Conservation (phyloP, 1,139 yeast species). For the Chernovozyma sophiae-reginae region DNA sequence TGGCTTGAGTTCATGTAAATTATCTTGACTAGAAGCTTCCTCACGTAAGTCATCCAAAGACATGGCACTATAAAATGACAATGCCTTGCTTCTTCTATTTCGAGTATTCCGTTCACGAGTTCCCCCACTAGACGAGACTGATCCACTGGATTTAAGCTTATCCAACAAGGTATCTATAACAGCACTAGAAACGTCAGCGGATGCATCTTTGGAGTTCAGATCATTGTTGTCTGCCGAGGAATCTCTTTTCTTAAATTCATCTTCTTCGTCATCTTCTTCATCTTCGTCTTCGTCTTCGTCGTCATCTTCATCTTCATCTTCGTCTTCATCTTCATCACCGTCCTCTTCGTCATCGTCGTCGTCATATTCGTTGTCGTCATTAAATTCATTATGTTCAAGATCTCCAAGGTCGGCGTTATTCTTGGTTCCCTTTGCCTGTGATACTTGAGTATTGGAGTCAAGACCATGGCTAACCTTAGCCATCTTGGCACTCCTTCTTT, state of each 20-base stretch:
- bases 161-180: conserved; percentile 38
- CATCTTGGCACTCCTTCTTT: conserved; percentile 8
- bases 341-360: conserved; percentile 4
- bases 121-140: conserved; percentile 14
- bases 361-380: conserved; percentile 11
- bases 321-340: background rate
- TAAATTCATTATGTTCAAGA: conserved; percentile 8
- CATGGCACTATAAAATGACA: conserved; percentile 32
- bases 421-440: background rate
- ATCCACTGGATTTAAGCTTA: conserved; percentile 32
- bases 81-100: conserved; percentile 30
- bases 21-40: conserved; percentile 4
- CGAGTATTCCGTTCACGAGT: conserved; percentile 19
- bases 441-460: background rate
- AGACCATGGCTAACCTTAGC: too few species aligned
- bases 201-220: conserved; percentile 7
- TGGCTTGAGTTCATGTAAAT: background rate
- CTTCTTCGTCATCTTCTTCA: conserved; percentile 13
- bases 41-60: conserved; percentile 23
- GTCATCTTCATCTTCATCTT: conserved; percentile 10
- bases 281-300: conserved; percentile 13
- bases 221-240: conserved; percentile 7
- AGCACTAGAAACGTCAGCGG: conserved; percentile 18
- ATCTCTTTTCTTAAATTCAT: conserved; percentile 3
- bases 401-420: conserved; percentile 8